Base-by-base conservation (phyloP, 140 eudicot species). In the Anethum foeniculum region DNA sequence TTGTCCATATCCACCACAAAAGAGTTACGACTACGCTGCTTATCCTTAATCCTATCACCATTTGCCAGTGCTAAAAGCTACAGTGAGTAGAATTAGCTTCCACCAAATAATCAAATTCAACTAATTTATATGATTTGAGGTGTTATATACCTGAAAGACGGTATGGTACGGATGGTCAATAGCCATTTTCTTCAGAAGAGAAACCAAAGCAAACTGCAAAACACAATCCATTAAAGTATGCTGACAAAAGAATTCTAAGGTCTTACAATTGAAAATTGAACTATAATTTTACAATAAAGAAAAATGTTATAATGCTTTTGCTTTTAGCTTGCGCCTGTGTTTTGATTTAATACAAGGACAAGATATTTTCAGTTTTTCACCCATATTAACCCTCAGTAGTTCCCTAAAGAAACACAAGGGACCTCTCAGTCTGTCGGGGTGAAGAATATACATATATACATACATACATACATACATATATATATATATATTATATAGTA, bases 151-250 rank as follows among this genome's bases (percentile, higher is more conserved):
- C 96, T 94, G 98, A 81, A 94, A 89, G 36, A 94, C 88, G 36
- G 98, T 92, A 81, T 94, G 98, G 85, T 94, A 92, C 27, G 98
- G 98, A 87, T 94, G 98, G 79, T 94, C 98, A 25, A 94, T 85
- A 68, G 98, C 86, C 94, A 94, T 89, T 87, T 92, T 92, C 91
- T 92, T 94, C 88, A 94, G 68, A 67, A 94, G 96, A 84, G 97
- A 92, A 85, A 86, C 90, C 91, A 94, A 85, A 76, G 98, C 97
- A 86, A 89, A 90, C 98, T 94, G 91, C 91, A 91, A 38, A 82
- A 79, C 54, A 11, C 21, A 48, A 25, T 47, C 34, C 27, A 25
- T 75, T 14, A 75, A n/a, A 28, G 3, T 27, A 47, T 18, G 19
- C 34, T 11, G 14, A 11, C 1, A 72, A 18, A 72, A 39, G 39